phyloP scores from a whole-genome alignment of 768 basidiomycete genomes.

The Gymnopilus junonius region DNA sequence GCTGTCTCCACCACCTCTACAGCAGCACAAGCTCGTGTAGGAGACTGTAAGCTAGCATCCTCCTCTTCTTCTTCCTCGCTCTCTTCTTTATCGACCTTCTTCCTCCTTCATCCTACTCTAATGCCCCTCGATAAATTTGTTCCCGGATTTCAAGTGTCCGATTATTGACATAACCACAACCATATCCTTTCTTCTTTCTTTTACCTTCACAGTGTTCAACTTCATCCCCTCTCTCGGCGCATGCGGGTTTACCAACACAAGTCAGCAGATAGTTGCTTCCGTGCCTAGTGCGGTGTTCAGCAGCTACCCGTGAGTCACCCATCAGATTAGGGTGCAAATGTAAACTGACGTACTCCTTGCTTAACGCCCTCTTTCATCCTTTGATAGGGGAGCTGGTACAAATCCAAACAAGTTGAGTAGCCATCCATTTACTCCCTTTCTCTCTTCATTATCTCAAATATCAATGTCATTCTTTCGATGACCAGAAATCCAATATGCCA shows the following conservation, averaged over 20 bases:
- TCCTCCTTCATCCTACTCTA: background rate
- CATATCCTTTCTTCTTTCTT: too few species aligned
- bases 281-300: slow-evolving; percentile 38
- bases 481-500: slow-evolving; percentile 38
- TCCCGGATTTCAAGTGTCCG: too few species aligned
- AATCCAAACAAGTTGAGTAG: slow-evolving; percentile 35
- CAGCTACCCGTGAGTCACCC: slow-evolving; percentile 39
- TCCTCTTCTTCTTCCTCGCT: background rate
- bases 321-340: too few species aligned
- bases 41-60: background rate
- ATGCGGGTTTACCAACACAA: slow-evolving; percentile 42
- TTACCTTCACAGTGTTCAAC: slow-evolving; percentile 37
- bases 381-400: slow-evolving; percentile 26
- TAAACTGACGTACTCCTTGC: background rate
- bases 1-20: background rate
- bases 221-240: slow-evolving; percentile 42
- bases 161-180: too few species aligned
- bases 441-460: background rate
- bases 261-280: slow-evolving; percentile 37
- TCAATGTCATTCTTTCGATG: background rate
- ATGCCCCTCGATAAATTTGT: too few species aligned
- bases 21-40: background rate
- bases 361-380: background rate
- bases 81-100: background rate
- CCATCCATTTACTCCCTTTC: too few species aligned